Evolutionary conservation across 1,284 basidiomycete species (phyloP).

Genomic region (Ustilago sp.): DNA sequence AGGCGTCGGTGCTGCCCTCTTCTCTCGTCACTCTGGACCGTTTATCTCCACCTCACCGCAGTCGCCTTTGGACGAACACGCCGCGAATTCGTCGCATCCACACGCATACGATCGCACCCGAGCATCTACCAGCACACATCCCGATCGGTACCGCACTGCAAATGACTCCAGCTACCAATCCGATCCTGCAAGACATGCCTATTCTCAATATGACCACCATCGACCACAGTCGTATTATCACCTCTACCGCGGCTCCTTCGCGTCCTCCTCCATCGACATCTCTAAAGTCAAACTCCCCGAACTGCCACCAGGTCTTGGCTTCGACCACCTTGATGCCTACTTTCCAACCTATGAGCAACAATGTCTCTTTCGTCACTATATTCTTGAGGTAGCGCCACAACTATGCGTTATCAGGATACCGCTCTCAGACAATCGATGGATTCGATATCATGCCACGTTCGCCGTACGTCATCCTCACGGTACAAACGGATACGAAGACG

Average conservation of each 20-base stretch:
- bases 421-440: slow-evolving; percentile 44
- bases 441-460: slow-evolving; percentile 41
- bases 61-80: slow-evolving; percentile 13
- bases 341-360: slow-evolving; percentile 46
- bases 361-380: slow-evolving; percentile 45
- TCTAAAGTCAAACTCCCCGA: slow-evolving; percentile 39
- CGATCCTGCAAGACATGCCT: background rate
- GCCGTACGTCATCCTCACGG: slow-evolving; percentile 38
- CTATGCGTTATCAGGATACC: slow-evolving; percentile 40
- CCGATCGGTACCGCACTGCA: slow-evolving; percentile 25
- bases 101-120: slow-evolving; percentile 16
- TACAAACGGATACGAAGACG: slow-evolving; percentile 41
- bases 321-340: slow-evolving; percentile 46
- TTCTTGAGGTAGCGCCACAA: slow-evolving; percentile 45
- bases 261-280: slow-evolving; percentile 29
- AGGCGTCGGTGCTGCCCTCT: slow-evolving; percentile 10
- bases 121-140: slow-evolving; percentile 27
- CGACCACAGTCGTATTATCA: slow-evolving; percentile 14
- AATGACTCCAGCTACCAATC: background rate
- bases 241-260: slow-evolving; percentile 9
- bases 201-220: slow-evolving; percentile 31
- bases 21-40: background rate
- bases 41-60: slow-evolving; percentile 23
- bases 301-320: slow-evolving; percentile 38
- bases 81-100: background rate